Base-by-base conservation (phyloP, 2,329 filamentous ascomycete genomes). In the Cytospora paraplurivora region DNA sequence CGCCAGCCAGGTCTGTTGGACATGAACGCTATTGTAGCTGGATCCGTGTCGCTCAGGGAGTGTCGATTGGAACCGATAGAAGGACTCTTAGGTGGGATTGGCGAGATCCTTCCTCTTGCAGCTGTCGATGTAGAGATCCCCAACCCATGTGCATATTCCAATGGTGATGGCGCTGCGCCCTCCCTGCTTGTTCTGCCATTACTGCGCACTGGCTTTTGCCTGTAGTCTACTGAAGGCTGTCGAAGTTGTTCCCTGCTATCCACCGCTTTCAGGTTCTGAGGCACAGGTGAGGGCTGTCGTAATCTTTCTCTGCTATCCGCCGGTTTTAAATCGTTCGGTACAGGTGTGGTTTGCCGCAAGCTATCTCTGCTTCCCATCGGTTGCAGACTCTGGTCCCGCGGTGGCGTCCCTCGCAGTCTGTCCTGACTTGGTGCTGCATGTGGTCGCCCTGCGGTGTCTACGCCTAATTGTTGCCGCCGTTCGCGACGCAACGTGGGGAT, bases 1-100 rank as follows among this genome's bases (percentile, higher is more conserved):
- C 87, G 88, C 90, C 90, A 93, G 63, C 87, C 81, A 6, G 87
- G 85, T 27, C 81, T 79, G 58, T 71, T 78, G 33, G 75, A 66
- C 69, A 72, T 67, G 69, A 77, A 70, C 68, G 73, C 74, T 27
- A 71, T 68, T 1, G 71, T 77, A 13, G 71, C 78, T 67, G 71
- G 75, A 68, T 75, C 75, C 72, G 49, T 71, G 41, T 69, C 66
- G 41, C 56, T 58, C 4, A 34, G 32, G 15, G 60, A 38, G n/a
- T 59, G 34, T 41, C 17, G 49, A 15, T 49, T 64, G 15, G 63
- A 59, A 1, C 56, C 63, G 37, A 41, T 52, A 33, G 69, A 69
- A 78, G 77, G 61, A 74, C 73, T 61, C 64, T 75, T 78, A 58
- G 70, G 69, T 37, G 72, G 68, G 54, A 69, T 66, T n/a, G 70